Conservation (phyloP, 495 filamentous ascomycete genomes). For the Daldinia loculata region DNA sequence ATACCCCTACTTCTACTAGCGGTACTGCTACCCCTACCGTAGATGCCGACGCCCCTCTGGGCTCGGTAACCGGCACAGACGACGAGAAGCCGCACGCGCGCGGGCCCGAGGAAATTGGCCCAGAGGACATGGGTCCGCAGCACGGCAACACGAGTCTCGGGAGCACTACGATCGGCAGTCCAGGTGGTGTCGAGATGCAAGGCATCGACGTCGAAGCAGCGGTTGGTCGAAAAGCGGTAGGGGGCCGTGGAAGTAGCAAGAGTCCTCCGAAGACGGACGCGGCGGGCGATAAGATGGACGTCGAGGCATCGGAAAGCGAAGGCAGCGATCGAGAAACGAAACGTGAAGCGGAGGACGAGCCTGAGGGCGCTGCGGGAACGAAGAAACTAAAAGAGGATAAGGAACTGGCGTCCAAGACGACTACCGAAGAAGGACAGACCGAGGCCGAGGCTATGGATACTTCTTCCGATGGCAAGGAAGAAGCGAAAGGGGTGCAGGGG, state of each 20-base stretch:
- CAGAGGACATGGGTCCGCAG: constrained; percentile 88
- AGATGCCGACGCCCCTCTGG: constrained; percentile 39
- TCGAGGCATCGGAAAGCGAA: not conserved
- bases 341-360: constrained; percentile 56
- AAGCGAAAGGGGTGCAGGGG: not conserved
- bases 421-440: not conserved
- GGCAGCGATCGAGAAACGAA: constrained; percentile 48
- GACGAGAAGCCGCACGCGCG: constrained; percentile 81
- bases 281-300: constrained; percentile 27
- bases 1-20: constrained; percentile 13
- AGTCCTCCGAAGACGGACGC: constrained; percentile 12
- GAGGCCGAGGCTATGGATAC: constrained; percentile 23
- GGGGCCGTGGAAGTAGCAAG: constrained; percentile 12
- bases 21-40: constrained; percentile 42
- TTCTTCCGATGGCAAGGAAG: constrained; percentile 30
- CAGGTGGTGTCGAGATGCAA: constrained; percentile 50
- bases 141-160: constrained; percentile 44
- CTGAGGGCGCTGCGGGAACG: constrained; percentile 41
- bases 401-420: not conserved
- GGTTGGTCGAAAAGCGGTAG: constrained; percentile 53
- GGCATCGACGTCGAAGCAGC: constrained; percentile 64
- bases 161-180: constrained; percentile 31
- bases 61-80: constrained; percentile 49
- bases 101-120: constrained; percentile 82
- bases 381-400: constrained; percentile 53